A percentile compares a stretch with the other conserved stretches of the same genome.
Evolutionary conservation across 352 stramenopile genomes (phyloP).

Genomic region (Globisporangium nunn): DNA sequence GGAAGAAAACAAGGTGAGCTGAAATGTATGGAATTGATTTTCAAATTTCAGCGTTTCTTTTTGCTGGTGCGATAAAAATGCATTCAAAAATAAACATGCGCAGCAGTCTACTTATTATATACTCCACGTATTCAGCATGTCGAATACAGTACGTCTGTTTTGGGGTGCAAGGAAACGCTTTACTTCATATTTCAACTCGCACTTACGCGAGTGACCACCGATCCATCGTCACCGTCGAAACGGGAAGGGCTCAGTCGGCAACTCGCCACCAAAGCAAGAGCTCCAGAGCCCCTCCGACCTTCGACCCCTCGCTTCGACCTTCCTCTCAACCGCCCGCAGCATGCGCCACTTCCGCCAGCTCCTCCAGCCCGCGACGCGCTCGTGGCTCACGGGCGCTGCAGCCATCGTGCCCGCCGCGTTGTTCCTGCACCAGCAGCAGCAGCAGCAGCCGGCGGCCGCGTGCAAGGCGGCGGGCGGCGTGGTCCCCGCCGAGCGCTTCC

Average conservation of each 20-base stretch:
- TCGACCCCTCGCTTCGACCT: no score
- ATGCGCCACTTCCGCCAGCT: conserved; percentile 13
- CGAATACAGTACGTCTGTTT: background rate
- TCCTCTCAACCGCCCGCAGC: background rate
- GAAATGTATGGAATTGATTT: no score
- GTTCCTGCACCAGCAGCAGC: conserved; percentile 9
- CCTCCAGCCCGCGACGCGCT: conserved; percentile 15
- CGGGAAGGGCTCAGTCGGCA: background rate
- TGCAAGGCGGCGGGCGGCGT: conserved; percentile 24
- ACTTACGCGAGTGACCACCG: background rate
- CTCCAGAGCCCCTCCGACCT: background rate
- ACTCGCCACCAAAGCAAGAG: background rate
- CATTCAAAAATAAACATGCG: background rate
- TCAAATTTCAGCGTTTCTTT: no score
- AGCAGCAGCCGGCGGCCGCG: conserved; percentile 12
- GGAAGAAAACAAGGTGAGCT: background rate
- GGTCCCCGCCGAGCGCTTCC: conserved; percentile 44
- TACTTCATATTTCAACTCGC: background rate
- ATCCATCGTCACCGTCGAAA: background rate
- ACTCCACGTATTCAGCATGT: background rate
- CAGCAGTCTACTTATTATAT: background rate
- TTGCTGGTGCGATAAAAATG: no score
- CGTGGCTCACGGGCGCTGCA: conserved; percentile 21
- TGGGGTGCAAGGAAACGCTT: background rate
- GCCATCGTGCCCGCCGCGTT: conserved; percentile 18